Conservation (phyloP, 2,329 filamentous ascomycete species). For the Fusarium nematophilum region DNA sequence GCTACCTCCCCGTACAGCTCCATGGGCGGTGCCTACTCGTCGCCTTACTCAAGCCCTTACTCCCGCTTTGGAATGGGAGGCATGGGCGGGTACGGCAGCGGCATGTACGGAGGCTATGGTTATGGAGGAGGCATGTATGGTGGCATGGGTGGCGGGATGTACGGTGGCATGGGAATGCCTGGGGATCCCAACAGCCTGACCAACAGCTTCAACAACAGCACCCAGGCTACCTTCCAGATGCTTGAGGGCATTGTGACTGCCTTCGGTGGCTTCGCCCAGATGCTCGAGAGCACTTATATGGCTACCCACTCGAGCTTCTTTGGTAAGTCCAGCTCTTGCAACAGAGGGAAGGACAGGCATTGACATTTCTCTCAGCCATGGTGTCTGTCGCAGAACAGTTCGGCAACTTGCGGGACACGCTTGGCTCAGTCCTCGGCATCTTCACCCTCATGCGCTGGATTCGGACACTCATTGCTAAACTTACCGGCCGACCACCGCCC, state of each 20-base stretch:
- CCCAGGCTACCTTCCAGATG: constrained; percentile 96
- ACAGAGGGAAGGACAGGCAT: not conserved
- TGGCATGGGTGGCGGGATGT: constrained; percentile 52
- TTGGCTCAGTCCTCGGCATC: constrained; percentile 93
- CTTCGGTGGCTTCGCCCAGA: constrained; percentile 97
- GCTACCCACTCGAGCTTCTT: constrained; percentile 99
- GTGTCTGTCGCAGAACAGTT: constrained; percentile 98
- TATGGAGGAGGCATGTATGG: constrained; percentile 57
- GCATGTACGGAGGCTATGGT: constrained; percentile 50
- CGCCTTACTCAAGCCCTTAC: constrained; percentile 56
- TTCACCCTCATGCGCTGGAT: constrained; percentile 97
- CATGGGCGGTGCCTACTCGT: constrained; percentile 56
- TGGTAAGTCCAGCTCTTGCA: constrained; percentile 66
- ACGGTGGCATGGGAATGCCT: constrained; percentile 63
- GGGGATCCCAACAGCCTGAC: constrained; percentile 95
- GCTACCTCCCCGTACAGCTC: constrained; percentile 64
- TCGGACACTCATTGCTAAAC: constrained; percentile 87
- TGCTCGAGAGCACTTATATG: constrained; percentile 99
- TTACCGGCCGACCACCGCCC: constrained; percentile 90
- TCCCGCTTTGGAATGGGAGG: constrained; percentile 53
- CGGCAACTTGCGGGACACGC: constrained; percentile 89
- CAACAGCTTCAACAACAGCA: constrained; percentile 94
- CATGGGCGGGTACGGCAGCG: constrained; percentile 49
- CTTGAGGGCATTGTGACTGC: constrained; percentile 96
- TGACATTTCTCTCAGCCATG: constrained; percentile 75